Percentiles rank a stretch among this genome's conserved stretches.
Evolutionary conservation across 1,284 basidiomycete species (phyloP).

Genomic region (Grifola frondosa): DNA sequence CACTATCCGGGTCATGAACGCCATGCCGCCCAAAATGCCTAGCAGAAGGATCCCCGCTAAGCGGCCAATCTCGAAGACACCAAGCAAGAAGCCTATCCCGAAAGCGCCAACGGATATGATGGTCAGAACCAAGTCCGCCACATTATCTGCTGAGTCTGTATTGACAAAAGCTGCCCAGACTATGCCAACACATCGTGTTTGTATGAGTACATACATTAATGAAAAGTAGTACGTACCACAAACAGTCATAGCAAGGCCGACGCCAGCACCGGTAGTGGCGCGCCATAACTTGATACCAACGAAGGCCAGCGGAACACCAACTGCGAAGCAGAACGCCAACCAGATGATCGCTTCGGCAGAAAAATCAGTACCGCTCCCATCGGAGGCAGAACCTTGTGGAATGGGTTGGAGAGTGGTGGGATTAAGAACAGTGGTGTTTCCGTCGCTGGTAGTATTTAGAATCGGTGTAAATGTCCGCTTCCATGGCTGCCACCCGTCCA

Average conservation of each 20-base stretch:
- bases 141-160: slow-evolving; percentile 44
- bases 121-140: slow-evolving; percentile 53
- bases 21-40: slow-evolving; percentile 50
- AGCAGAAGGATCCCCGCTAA: slow-evolving; percentile 45
- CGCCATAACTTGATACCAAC: slow-evolving; percentile 57
- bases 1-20: slow-evolving; percentile 55
- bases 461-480: slow-evolving; percentile 13
- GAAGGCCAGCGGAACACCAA: slow-evolving; percentile 54
- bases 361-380: slow-evolving; percentile 55
- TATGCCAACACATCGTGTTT: slow-evolving; percentile 20
- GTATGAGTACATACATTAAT: not conserved
- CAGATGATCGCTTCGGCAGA: slow-evolving; percentile 52
- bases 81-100: slow-evolving; percentile 49
- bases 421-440: slow-evolving; percentile 45
- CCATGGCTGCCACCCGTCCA: no score
- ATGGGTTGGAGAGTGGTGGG: slow-evolving; percentile 41
- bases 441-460: slow-evolving; percentile 41
- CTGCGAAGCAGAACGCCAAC: slow-evolving; percentile 49
- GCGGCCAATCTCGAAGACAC: slow-evolving; percentile 49
- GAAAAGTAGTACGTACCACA: slow-evolving; percentile 40
- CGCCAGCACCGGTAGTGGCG: slow-evolving; percentile 50
- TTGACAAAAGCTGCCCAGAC: slow-evolving; percentile 65
- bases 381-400: slow-evolving; percentile 54
- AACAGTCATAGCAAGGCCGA: slow-evolving; percentile 49
- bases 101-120: slow-evolving; percentile 50